These are phyloP conservation scores for Trichoderma atroviride DNA, from an alignment of 2,329 filamentous ascomycete genomes.

Conservation along the genomic window DNA sequence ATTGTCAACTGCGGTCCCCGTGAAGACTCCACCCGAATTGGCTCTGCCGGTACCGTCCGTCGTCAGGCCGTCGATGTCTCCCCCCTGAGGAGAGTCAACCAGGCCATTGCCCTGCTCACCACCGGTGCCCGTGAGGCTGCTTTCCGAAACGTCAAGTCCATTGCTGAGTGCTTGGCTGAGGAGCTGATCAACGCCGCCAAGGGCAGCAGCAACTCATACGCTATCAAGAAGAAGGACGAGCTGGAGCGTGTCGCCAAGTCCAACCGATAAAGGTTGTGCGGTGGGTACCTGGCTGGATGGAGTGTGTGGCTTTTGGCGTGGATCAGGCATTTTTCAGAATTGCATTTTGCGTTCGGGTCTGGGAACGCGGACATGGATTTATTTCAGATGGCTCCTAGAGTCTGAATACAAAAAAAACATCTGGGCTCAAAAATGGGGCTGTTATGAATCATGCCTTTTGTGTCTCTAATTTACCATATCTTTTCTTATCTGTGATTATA, in stretches of 20 bases:
- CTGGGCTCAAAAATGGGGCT: slow-evolving; percentile 44
- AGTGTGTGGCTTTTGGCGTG: slow-evolving; percentile 48
- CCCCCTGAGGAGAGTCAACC: slow-evolving; percentile 98
- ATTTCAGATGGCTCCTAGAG: slow-evolving; percentile 48
- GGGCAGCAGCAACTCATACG: slow-evolving; percentile 99
- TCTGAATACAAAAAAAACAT: slow-evolving; percentile 45
- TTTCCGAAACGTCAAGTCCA: slow-evolving; percentile 99
- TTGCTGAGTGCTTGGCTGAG: slow-evolving; percentile 98
- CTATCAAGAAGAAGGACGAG: slow-evolving; percentile 99
- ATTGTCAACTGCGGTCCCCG: slow-evolving; percentile 99
- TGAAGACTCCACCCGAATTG: slow-evolving; percentile 99
- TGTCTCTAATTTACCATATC: slow-evolving; percentile 25
- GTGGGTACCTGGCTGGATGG: slow-evolving; percentile 40
- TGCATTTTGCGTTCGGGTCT: slow-evolving; percentile 53
- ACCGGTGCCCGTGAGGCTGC: slow-evolving; percentile 97
- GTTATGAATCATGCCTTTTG: slow-evolving; percentile 37
- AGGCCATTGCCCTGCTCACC: slow-evolving; percentile 98
- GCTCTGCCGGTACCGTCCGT: slow-evolving; percentile 98
- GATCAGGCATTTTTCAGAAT: slow-evolving; percentile 51
- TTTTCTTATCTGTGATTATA: slow-evolving; percentile 24
- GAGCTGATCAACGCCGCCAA: slow-evolving; percentile 99
- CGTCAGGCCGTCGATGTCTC: slow-evolving; percentile 99
- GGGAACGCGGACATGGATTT: slow-evolving; percentile 50
- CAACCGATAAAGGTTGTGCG: slow-evolving; percentile 83
- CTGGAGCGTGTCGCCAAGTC: slow-evolving; percentile 99